Evolutionary conservation across 1,284 basidiomycete species (phyloP), one percentile per base, ranked within the genome.

Genomic region (Trametes sp.): DNA sequence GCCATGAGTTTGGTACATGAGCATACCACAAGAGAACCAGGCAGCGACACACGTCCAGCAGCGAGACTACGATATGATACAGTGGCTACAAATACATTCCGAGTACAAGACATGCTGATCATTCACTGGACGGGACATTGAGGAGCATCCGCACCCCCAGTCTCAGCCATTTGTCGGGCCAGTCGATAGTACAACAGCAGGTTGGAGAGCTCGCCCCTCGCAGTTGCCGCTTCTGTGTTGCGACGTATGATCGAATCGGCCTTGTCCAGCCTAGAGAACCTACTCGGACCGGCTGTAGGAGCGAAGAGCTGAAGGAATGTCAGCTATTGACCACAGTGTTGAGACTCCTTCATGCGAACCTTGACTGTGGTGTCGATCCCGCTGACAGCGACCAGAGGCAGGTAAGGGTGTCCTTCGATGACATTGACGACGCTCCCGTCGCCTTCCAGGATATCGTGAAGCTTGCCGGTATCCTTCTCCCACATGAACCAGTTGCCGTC

Each of bases 301-400:
- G 87, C 86, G 75, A 95, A 95, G 44, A 95, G 76, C 89, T 92
- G 64, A 28, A 11, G 6, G 23, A 59, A 55, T 45, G 42, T 41
- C 11, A 21, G 33, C 24, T 19, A 46, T 3, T 28, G 14, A 13
- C 10, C 10, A 8, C 51, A 4, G 38, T 8, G n/a, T 26, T 26
- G 33, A 29, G 45, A 5, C 33, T 55, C 50, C 19, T 5, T n/a
- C 42, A n/a, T 36, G 71, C 79, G 67, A 61, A 92, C 92, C 83
- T 98, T 98, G 64, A 97, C 84, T 0, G 93, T 94, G 8, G 84
- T 81, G 74, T 98, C 96, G 63, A 98, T 97, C 1, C 96, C 95
- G 72, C 91, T 94, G 41, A 93, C 88, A 1, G 95, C 95, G 29
- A 96, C 76, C 28, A 98, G 76, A 0, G 96, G 95, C 62, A 83